These are phyloP conservation scores for Aspergillus cejpii DNA, from an alignment of 2,329 filamentous ascomycete species.

Conservation along the genomic window DNA sequence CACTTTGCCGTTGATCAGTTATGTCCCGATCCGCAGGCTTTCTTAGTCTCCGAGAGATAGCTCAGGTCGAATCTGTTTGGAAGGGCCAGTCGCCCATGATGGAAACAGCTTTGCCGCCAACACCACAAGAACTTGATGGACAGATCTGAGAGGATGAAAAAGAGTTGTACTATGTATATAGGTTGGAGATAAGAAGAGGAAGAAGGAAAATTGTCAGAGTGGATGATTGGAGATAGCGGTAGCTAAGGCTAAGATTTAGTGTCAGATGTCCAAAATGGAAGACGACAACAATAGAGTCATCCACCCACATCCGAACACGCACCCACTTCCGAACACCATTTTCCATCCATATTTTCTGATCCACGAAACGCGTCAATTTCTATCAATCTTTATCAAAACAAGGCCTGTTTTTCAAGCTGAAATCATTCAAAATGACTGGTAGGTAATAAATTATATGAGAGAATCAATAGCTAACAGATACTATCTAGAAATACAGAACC, in stretches of 20 bases:
- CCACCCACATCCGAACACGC: no score
- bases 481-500: no score
- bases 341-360: no score
- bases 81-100: constrained; percentile 18
- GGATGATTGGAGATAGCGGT: background rate
- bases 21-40: constrained; percentile 12
- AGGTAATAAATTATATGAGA: no score
- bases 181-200: constrained; percentile 1
- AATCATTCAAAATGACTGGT: no score
- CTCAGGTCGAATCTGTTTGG: constrained; percentile 13
- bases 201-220: background rate
- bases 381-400: background rate
- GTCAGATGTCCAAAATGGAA: no score
- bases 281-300: no score
- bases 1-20: constrained; percentile 8
- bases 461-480: no score
- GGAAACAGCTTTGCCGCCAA: constrained; percentile 9
- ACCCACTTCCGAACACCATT: no score
- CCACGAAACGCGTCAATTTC: no score
- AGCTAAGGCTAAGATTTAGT: background rate
- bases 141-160: background rate
- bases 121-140: background rate
- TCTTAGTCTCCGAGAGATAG: constrained; percentile 13
- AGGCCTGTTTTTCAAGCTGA: no score
- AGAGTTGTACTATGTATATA: background rate